Evolutionary conservation across 164 flowering plant species (phyloP), one percentile per base, ranked within the genome.

Genomic region (Berberis thunbergii): DNA sequence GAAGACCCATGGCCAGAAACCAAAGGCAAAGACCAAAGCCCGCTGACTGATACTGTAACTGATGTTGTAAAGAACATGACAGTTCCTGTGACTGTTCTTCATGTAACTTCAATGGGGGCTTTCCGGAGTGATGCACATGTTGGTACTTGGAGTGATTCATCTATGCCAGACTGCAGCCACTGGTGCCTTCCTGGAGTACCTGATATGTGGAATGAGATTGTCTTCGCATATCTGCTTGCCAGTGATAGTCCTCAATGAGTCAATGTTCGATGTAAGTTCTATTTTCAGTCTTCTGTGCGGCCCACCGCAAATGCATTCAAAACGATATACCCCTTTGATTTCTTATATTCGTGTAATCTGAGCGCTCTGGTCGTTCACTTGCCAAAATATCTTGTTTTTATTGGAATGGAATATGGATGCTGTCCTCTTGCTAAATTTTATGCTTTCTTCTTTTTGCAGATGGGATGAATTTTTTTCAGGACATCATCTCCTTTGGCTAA

Each of bases 161-260:
- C 79, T 13, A 77, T 89, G 45, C 78, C 85, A 7, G 98, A 91
- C 65, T 91, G 98, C 67, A 88, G 94, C 80, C 97, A 91, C 69
- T 91, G 97, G 97, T 91, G 96, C 69, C 84, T 89, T 26, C 98
- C 98, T 49, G 96, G 98, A 67, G 84, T 91, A 6, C 98, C 98
- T 61, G 98, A 91, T 73, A 70, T 70, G 50, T 89, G 98, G 96
- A 91, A 91, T 61, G 96, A 91, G 76, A 75, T 89, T 64, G 60
- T 90, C 54, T 69, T 87, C 53, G 76, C 83, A 3, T 59, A 72
- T 70, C 62, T 84, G 38, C 65, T 76, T 43, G 63, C 70, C 38
- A 49, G 57, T 45, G 49, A 58, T 49, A 54, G 56, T 38, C 62
- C 52, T 58, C 66, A 13, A 52, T 56, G 54, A 71, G 50, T 63